phyloP scores from a whole-genome alignment of 2,329 filamentous ascomycete genomes.

The Diaporthe sp. region DNA sequence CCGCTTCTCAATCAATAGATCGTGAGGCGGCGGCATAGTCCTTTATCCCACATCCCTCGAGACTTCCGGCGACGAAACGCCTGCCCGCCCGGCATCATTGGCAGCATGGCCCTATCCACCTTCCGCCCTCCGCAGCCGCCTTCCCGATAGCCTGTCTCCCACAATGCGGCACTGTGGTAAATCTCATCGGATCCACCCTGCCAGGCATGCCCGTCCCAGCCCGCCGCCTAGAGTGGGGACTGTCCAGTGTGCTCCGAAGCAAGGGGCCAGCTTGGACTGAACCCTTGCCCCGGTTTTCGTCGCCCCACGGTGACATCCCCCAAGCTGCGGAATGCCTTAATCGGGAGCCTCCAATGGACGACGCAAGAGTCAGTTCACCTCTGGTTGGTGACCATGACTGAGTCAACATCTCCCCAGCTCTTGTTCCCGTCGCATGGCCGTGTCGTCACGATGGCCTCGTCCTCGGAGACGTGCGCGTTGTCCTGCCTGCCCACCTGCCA shows the following conservation, averaged over 20 bases:
- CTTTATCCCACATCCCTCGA: neutral
- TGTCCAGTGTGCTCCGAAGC: neutral
- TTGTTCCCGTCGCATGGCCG: constrained; percentile 15
- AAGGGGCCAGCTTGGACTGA: constrained; percentile 9
- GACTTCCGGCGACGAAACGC: neutral
- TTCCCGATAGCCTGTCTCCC: neutral
- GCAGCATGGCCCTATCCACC: neutral
- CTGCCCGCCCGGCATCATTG: neutral
- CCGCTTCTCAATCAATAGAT: neutral
- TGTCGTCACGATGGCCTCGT: constrained; percentile 16
- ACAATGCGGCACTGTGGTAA: neutral
- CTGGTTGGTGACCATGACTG: neutral
- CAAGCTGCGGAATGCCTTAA: constrained; percentile 3
- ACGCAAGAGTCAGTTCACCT: constrained; percentile 3
- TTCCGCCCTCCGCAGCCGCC: neutral
- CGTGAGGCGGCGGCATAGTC: neutral
- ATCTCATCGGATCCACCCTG: constrained; percentile 10
- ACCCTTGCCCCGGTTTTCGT: constrained; percentile 15
- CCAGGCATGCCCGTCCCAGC: neutral
- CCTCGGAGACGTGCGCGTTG: neutral
- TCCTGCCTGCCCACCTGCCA: constrained; percentile 1
- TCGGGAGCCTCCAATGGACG: neutral
- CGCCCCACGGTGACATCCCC: constrained; percentile 14
- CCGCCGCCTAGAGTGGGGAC: constrained; percentile 11
- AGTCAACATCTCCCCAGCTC: neutral